Conservation (phyloP, 441 rosid genomes). For the Aleurites moluccanus region DNA sequence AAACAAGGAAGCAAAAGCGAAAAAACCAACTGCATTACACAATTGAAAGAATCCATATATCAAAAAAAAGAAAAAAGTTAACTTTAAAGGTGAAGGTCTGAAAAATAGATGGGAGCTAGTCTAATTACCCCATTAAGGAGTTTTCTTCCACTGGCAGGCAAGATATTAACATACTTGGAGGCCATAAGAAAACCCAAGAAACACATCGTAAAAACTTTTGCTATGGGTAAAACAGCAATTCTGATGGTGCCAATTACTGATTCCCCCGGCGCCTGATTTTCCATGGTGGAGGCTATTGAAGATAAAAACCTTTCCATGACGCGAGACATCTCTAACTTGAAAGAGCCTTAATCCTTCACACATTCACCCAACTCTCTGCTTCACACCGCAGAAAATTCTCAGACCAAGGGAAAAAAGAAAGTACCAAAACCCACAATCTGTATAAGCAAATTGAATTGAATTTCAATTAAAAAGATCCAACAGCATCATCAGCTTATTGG, state of each 20-base stretch:
- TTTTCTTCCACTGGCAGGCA: slow-evolving; percentile 88
- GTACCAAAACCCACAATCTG: neutral
- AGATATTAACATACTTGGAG: slow-evolving; percentile 84
- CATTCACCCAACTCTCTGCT: slow-evolving; percentile 8
- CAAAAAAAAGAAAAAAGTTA: neutral
- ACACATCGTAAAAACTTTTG: slow-evolving; percentile 92
- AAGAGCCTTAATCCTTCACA: neutral
- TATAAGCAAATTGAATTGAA: neutral
- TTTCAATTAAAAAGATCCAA: neutral
- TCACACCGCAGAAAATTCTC: neutral
- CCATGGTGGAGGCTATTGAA: slow-evolving; percentile 35
- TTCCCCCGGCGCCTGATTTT: slow-evolving; percentile 40
- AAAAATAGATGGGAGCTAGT: neutral
- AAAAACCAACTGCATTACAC: slow-evolving; percentile 72
- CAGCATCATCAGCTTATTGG: neutral
- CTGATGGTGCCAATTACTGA: slow-evolving; percentile 62
- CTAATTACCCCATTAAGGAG: slow-evolving; percentile 80
- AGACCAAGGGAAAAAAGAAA: neutral
- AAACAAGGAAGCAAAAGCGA: slow-evolving; percentile 95
- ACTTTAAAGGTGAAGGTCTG: neutral
- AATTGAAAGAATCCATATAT: neutral
- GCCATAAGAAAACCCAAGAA: slow-evolving; percentile 97
- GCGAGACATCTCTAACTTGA: slow-evolving; percentile 1
- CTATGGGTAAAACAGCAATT: slow-evolving; percentile 90
- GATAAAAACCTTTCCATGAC: slow-evolving; percentile 44